phyloP scores from a whole-genome alignment of 805 yeast species.

The Dipodascus albidus region DNA sequence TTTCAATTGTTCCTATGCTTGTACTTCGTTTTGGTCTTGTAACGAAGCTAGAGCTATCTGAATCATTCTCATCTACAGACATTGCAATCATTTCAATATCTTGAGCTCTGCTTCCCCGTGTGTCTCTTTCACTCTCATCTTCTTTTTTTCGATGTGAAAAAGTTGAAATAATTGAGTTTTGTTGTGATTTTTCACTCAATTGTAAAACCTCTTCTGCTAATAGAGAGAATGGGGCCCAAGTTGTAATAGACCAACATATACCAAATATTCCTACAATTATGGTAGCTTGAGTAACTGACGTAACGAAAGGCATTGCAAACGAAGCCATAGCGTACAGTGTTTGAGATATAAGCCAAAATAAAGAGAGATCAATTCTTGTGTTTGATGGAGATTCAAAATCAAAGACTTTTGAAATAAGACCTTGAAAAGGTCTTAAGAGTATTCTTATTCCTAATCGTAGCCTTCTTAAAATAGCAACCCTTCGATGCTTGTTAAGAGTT shows the following conservation, averaged over 20 bases:
- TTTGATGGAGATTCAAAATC: background rate
- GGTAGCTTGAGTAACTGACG: slow-evolving; percentile 34
- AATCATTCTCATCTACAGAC: background rate
- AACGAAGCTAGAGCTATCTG: background rate
- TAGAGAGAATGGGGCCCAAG: slow-evolving; percentile 60
- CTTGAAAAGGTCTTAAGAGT: background rate
- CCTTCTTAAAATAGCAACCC: background rate
- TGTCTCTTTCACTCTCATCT: background rate
- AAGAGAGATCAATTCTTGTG: slow-evolving; percentile 9
- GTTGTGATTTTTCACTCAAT: slow-evolving; percentile 7
- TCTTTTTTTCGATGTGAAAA: background rate
- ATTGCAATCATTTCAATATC: slow-evolving; percentile 1
- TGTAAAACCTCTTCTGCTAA: slow-evolving; percentile 36
- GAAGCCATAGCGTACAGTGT: slow-evolving; percentile 40
- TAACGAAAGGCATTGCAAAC: slow-evolving; percentile 35
- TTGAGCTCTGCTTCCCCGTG: background rate
- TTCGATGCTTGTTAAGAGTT: background rate
- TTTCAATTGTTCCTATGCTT: background rate
- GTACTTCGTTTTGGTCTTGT: background rate
- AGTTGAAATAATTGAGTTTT: background rate
- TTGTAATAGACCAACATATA: slow-evolving; percentile 54
- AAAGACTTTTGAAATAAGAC: background rate
- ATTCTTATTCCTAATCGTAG: background rate
- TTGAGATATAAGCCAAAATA: slow-evolving; percentile 43
- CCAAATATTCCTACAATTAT: slow-evolving; percentile 43